Evolutionary conservation across 768 basidiomycete species (phyloP).

Genomic region (Boletus tylopilopsis): DNA sequence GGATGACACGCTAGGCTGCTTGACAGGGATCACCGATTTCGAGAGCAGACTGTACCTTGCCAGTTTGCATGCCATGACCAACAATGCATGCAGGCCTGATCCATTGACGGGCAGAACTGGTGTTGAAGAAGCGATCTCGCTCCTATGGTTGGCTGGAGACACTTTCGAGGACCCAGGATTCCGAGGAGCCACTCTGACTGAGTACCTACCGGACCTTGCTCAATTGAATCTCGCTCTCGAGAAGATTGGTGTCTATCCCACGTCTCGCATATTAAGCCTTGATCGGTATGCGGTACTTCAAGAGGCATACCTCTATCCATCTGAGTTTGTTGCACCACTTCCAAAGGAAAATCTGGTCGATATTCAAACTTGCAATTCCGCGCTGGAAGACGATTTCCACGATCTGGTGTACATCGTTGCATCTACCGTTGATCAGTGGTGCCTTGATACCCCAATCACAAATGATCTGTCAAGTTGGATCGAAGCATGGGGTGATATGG

Average conservation of each 20-base stretch:
- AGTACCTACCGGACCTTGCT: too few relatives aligned
- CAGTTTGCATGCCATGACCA: not conserved
- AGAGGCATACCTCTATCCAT: not conserved
- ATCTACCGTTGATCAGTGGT: not conserved
- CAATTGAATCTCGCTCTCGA: not conserved
- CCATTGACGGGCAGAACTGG: not conserved
- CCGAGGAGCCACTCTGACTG: too few relatives aligned
- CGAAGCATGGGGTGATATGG: not conserved
- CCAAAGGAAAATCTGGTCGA: not conserved
- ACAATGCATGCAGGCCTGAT: not conserved
- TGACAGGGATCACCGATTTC: not conserved
- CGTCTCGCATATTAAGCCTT: too few relatives aligned
- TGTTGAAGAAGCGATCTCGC: not conserved
- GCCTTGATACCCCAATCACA: not conserved
- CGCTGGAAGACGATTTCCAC: not conserved
- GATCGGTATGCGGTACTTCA: not conserved
- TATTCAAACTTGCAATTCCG: not conserved
- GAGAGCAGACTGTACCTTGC: not conserved
- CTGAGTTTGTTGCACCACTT: not conserved
- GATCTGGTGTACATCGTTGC: not conserved
- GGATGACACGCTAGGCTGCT: not conserved
- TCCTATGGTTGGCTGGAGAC: not conserved
- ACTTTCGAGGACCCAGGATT: too few relatives aligned
- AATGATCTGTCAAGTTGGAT: not conserved
- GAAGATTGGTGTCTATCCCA: not conserved